Evolutionary conservation across 2,329 filamentous ascomycete genomes (phyloP).

Genomic region (Colletotrichum tropicale): DNA sequence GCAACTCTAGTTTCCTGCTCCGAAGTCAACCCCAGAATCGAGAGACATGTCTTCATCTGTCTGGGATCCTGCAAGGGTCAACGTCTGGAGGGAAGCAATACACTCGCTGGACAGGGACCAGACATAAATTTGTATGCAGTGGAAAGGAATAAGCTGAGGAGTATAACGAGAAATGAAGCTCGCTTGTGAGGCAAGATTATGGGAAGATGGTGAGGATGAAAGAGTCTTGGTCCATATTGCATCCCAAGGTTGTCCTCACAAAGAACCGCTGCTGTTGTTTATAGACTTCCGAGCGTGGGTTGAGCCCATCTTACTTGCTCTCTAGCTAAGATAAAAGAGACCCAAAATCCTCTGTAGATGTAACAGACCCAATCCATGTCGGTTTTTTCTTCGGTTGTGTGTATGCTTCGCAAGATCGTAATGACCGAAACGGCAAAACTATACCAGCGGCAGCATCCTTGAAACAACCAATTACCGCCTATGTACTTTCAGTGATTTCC

Average conservation of each 20-base stretch:
- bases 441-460: too few species aligned
- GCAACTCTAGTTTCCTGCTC: too few species aligned
- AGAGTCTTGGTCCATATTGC: not conserved
- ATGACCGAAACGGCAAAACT: too few species aligned
- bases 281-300: not conserved
- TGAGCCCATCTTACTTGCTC: not conserved
- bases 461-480: too few species aligned
- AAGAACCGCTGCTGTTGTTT: too few species aligned
- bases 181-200: not conserved
- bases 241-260: too few species aligned
- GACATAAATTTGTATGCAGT: too few species aligned
- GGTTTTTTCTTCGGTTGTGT: too few species aligned
- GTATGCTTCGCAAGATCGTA: too few species aligned
- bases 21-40: not conserved
- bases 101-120: too few species aligned
- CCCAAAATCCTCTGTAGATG: not conserved
- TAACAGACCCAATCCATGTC: too few species aligned
- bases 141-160: not conserved
- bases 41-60: not conserved
- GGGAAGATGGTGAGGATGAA: not conserved
- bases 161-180: not conserved
- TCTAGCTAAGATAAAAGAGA: not conserved
- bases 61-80: not conserved
- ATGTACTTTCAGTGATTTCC: too few species aligned
- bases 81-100: not conserved